Evolutionary conservation across 164 flowering plant species (phyloP), one percentile per base, ranked within the genome.

Genomic region (Buxus sempervirens): DNA sequence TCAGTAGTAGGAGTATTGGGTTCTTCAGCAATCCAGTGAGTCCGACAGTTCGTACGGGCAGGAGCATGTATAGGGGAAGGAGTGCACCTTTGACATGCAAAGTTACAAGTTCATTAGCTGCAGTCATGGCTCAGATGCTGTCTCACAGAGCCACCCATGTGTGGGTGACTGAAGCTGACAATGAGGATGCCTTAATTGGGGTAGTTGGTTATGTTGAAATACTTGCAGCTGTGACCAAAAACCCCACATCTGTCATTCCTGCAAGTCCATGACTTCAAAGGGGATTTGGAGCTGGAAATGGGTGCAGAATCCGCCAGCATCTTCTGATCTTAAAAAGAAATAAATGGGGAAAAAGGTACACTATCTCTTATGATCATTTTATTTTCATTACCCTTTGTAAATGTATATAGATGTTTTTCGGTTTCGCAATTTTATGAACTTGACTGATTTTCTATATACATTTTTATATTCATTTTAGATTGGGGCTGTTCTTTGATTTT

Each of bases 111-210:
- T 90, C 98, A 0, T 69, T 95, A 73, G 99, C 99, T 8, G 99
- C 99, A 7, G 98, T 95, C 51, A 86, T 95, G 98, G 98, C 99
- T 60, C 99, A 95, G 78, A 89, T 95, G 97, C 76, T 95, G 23
- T 92, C 98, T 25, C 99, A 95, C 71, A 72, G 99, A 72, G 94
- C 90, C 23, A 84, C 91, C 23, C 98, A 90, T 76, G 93, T 95
- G 5, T 95, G 99, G 99, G 99, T 95, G 26, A 93, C 92, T 0
- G 91, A 90, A 57, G 85, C 76, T 19, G 91, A 90, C 18, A 66
- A 70, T 22, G 97, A 94, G 25, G 96, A 92, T 62, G 59, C 78
- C 36, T 71, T 95, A 54, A 90, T 89, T 62, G 99, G 99, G 60
- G 87, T 93, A 22, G 89, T 93, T 55, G 86, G 98, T 24, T 95